Evolutionary conservation across 306 rosid genomes (phyloP).

Genomic region (Corylus avellana): DNA sequence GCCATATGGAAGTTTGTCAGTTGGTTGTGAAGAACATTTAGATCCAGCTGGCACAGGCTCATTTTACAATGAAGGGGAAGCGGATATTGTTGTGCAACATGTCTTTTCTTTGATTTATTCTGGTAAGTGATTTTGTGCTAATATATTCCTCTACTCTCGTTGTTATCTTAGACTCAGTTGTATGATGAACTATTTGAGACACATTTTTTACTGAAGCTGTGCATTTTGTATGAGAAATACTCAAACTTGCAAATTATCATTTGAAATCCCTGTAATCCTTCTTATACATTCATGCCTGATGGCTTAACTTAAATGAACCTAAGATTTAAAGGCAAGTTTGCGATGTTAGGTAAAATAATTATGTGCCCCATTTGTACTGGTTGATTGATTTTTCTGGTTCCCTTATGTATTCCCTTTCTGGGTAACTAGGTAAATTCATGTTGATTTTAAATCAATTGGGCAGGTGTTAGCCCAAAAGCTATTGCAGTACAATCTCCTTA

Average conservation of each 20-base stretch:
- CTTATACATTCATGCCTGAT: not conserved
- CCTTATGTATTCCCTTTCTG: not conserved
- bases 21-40: constrained; percentile 77
- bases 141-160: not conserved
- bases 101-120: constrained; percentile 65
- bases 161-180: not conserved
- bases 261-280: not conserved
- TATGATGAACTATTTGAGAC: not conserved
- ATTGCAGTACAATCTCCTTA: constrained; percentile 87
- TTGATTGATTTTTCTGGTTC: constrained; percentile 4
- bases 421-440: constrained; percentile 11
- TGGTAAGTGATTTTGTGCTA: constrained; percentile 43
- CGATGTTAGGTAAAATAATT: not conserved
- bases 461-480: constrained; percentile 72
- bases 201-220: too few species aligned
- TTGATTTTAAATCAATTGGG: constrained; percentile 25
- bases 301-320: not conserved
- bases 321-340: not conserved
- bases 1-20: constrained; percentile 79
- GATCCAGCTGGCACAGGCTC: constrained; percentile 91
- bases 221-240: not conserved
- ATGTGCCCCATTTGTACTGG: not conserved
- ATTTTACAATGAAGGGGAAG: constrained; percentile 80
- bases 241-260: not conserved
- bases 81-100: constrained; percentile 77